A percentile compares a stretch with the other conserved stretches of the same genome.
Conservation (phyloP, 2,329 filamentous ascomycete genomes). For the Ophiobolus disseminans region DNA sequence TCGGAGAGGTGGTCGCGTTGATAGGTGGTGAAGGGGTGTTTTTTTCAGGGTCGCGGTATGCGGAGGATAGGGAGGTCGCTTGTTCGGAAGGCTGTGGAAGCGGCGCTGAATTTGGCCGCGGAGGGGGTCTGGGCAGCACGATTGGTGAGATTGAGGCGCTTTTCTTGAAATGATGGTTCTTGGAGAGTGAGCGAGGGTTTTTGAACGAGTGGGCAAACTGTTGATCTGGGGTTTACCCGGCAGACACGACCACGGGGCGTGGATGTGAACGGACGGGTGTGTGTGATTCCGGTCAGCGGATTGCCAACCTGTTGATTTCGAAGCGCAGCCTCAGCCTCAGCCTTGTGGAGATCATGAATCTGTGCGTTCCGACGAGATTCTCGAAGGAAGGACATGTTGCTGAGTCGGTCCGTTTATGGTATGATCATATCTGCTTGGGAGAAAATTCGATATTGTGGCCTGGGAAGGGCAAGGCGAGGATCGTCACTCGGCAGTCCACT, state of each 20-base stretch:
- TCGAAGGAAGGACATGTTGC: neutral
- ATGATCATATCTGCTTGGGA: neutral
- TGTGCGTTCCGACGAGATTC: neutral
- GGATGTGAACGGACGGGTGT: neutral
- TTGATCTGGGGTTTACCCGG: constrained; percentile 6
- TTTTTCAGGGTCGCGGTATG: neutral
- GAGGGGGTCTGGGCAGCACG: neutral
- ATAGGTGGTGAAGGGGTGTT: neutral
- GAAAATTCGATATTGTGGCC: neutral
- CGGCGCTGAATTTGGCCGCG: constrained; percentile 3
- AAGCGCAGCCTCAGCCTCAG: neutral
- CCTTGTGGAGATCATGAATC: neutral
- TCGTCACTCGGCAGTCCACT: constrained; percentile 18
- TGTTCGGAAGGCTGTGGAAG: neutral
- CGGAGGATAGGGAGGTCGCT: constrained; percentile 4
- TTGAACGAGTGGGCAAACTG: neutral
- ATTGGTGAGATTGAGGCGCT: constrained; percentile 2
- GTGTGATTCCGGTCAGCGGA: neutral
- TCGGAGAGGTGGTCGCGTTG: no score
- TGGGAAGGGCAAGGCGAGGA: constrained; percentile 9
- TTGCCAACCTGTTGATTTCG: neutral
- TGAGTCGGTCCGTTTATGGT: neutral
- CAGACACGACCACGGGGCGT: neutral
- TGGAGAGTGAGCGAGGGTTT: no score
- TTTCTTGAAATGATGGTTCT: neutral